A percentile compares a stretch with the other conserved stretches of the same genome.
These are phyloP conservation scores for Periconia macrospinosa DNA, from an alignment of 2,329 filamentous ascomycete species.

Conservation along the genomic window DNA sequence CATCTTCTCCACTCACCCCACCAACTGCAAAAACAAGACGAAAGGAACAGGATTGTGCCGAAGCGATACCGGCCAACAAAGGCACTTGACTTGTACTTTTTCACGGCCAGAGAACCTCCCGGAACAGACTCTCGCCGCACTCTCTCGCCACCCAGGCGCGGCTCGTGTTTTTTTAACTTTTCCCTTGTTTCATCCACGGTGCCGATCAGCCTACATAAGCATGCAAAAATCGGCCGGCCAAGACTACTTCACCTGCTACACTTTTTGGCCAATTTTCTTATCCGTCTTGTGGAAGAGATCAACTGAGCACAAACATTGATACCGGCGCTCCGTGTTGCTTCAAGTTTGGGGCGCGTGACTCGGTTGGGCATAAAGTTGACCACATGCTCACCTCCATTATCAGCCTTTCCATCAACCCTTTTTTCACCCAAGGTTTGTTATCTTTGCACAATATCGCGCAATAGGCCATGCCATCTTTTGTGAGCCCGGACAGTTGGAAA, in stretches of 20 bases:
- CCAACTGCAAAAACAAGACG: neutral
- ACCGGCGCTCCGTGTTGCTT: too few relatives aligned
- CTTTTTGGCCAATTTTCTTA: too few relatives aligned
- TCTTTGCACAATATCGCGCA: conserved; percentile 2
- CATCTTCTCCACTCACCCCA: neutral
- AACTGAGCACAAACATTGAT: too few relatives aligned
- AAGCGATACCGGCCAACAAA: neutral
- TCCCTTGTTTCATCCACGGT: neutral
- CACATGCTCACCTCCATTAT: conserved; percentile 1
- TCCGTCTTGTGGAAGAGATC: too few relatives aligned
- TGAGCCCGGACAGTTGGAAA: neutral
- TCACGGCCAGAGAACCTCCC: too few relatives aligned
- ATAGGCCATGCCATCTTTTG: neutral
- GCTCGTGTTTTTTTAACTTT: neutral
- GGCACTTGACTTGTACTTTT: too few relatives aligned
- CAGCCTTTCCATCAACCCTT: neutral
- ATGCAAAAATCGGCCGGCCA: too few relatives aligned
- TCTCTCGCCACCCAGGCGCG: neutral
- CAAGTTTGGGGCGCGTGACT: neutral
- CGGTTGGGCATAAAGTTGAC: neutral
- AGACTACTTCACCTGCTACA: neutral
- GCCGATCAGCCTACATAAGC: neutral
- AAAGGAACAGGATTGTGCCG: neutral
- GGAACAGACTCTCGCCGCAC: too few relatives aligned
- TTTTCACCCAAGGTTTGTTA: neutral